These are phyloP conservation scores for Talaromyces sp. DNA, from an alignment of 2,329 filamentous ascomycete genomes.

Conservation along the genomic window DNA sequence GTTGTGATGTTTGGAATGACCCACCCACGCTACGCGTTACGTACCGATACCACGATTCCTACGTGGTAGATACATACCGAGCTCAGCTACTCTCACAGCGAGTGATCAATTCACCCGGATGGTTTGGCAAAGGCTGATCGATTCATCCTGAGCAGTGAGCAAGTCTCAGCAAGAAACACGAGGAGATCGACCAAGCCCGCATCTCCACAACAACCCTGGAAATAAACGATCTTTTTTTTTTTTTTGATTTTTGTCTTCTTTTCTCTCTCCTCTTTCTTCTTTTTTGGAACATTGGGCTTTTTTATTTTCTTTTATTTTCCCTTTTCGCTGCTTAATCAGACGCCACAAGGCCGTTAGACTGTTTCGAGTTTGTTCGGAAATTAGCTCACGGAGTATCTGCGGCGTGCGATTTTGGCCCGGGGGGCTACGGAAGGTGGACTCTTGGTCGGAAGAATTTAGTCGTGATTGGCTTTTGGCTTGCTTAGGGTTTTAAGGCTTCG, in stretches of 20 bases:
- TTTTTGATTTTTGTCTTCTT: not conserved
- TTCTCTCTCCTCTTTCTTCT: too few species aligned
- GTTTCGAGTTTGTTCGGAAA: constrained; percentile 39
- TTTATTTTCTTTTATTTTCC: not conserved
- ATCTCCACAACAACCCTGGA: not conserved
- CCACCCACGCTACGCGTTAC: not conserved
- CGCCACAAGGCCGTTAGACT: constrained; percentile 32
- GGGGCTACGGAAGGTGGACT: constrained; percentile 22
- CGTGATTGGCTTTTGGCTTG: not conserved
- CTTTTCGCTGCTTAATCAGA: not conserved
- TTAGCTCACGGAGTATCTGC: not conserved
- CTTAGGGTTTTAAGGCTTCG: constrained; percentile 1
- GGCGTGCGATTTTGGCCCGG: constrained; percentile 16
- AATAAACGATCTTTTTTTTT: not conserved
- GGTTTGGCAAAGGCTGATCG: not conserved
- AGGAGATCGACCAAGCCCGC: not conserved
- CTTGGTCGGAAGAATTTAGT: not conserved
- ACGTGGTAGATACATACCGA: not conserved
- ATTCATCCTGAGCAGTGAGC: not conserved
- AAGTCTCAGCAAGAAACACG: not conserved
- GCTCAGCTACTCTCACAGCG: too few species aligned
- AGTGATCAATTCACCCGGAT: not conserved
- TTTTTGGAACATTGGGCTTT: too few species aligned
- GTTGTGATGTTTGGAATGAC: not conserved
- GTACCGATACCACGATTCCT: not conserved